phyloP scores from a whole-genome alignment of 179 eudicot genomes.

The Carnegiea gigantea region DNA sequence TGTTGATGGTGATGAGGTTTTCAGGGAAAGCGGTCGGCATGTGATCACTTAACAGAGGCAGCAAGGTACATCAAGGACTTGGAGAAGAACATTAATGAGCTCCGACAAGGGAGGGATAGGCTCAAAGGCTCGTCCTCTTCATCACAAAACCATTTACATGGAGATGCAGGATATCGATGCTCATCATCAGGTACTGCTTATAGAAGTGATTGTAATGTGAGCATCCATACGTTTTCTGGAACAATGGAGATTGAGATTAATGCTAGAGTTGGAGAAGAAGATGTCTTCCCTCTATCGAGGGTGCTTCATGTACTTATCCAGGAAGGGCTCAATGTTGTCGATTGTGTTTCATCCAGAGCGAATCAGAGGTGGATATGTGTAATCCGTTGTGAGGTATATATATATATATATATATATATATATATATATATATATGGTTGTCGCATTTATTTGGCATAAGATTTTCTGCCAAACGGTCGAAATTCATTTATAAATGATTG shows the following conservation, averaged over 20 bases:
- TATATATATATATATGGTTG: slow-evolving; percentile 1
- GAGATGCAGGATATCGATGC: not conserved
- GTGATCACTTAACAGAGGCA: slow-evolving; percentile 51
- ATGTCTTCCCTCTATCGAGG: slow-evolving; percentile 35
- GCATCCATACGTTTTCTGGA: slow-evolving; percentile 23
- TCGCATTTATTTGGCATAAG: not conserved
- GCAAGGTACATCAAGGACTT: slow-evolving; percentile 49
- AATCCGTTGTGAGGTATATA: slow-evolving; percentile 50
- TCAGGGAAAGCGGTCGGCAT: slow-evolving; percentile 53
- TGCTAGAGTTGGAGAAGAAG: slow-evolving; percentile 22
- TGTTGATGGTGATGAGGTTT: not conserved
- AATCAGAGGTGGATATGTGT: slow-evolving; percentile 15
- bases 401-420: slow-evolving; percentile 1
- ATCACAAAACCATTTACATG: not conserved
- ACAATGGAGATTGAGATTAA: slow-evolving; percentile 45
- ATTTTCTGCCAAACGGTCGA: not conserved
- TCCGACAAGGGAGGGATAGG: slow-evolving; percentile 33
- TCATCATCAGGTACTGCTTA: not conserved
- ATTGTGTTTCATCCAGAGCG: slow-evolving; percentile 36
- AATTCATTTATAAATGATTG: too few relatives aligned
- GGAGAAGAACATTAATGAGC: slow-evolving; percentile 42
- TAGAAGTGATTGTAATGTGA: slow-evolving; percentile 21
- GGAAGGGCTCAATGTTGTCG: slow-evolving; percentile 39
- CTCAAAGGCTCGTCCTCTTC: slow-evolving; percentile 24
- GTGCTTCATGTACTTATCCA: slow-evolving; percentile 35